A percentile compares a stretch with the other conserved stretches of the same genome.
These are phyloP conservation scores for Ophiosphaerella narmari DNA, from an alignment of 2,329 filamentous ascomycete species.

Conservation along the genomic window DNA sequence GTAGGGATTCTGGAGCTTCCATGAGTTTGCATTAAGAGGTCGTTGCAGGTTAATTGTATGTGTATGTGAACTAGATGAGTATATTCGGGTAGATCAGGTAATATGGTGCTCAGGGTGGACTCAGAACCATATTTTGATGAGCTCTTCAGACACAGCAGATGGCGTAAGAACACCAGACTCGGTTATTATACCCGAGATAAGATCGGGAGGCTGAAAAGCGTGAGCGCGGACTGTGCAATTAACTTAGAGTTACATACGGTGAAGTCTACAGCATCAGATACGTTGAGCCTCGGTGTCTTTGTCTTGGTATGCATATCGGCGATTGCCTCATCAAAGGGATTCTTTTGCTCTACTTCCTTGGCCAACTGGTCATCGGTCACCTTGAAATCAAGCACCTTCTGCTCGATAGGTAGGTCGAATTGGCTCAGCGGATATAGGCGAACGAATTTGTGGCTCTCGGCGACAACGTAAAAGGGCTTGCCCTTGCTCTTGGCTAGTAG, in stretches of 20 bases:
- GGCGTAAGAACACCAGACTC: conserved; percentile 75
- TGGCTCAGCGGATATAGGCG: conserved; percentile 82
- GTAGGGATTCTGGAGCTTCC: conserved; percentile 12
- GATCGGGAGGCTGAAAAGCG: conserved; percentile 62
- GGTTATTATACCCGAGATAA: conserved; percentile 75
- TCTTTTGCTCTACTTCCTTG: conserved; percentile 36
- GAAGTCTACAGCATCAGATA: conserved; percentile 67
- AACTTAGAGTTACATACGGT: conserved; percentile 56
- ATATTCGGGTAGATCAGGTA: conserved; percentile 6
- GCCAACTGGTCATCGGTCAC: conserved; percentile 51
- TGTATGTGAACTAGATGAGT: conserved; percentile 1
- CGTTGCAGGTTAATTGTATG: background rate
- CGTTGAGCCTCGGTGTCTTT: conserved; percentile 26
- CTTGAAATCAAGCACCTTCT: conserved; percentile 76
- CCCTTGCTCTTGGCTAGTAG: conserved; percentile 73
- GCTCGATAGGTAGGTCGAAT: conserved; percentile 78
- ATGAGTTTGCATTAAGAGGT: conserved; percentile 10
- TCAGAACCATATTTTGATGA: conserved; percentile 66
- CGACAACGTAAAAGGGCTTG: conserved; percentile 86
- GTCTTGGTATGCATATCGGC: conserved; percentile 35
- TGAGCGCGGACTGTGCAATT: conserved; percentile 2
- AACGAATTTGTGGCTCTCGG: conserved; percentile 96
- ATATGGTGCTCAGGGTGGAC: conserved; percentile 17
- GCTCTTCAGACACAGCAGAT: conserved; percentile 70
- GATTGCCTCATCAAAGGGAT: conserved; percentile 51